Evolutionary conservation across 441 rosid genomes (phyloP).

Genomic region (Daphne laureola): DNA sequence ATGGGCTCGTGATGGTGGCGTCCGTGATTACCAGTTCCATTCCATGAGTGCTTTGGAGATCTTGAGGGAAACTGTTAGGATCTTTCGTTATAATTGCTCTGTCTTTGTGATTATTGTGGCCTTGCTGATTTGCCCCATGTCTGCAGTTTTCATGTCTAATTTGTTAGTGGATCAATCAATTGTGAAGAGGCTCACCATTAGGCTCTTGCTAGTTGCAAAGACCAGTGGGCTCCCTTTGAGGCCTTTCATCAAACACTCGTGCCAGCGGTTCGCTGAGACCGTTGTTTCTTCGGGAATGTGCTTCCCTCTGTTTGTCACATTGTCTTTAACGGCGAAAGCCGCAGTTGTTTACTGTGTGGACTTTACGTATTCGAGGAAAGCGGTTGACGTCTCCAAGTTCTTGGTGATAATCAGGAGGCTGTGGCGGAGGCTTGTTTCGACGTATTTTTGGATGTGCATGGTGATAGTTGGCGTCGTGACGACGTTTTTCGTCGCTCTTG

Average conservation of each 20-base stretch:
- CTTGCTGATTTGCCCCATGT: constrained; percentile 72
- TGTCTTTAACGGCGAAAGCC: constrained; percentile 55
- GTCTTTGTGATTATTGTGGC: constrained; percentile 57
- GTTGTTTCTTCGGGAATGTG: constrained; percentile 57
- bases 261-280: constrained; percentile 62
- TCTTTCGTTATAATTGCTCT: constrained; percentile 57
- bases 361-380: constrained; percentile 56
- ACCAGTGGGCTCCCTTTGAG: constrained; percentile 66
- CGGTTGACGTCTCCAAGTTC: constrained; percentile 43
- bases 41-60: constrained; percentile 81
- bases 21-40: constrained; percentile 27
- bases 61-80: constrained; percentile 74
- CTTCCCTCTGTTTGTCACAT: constrained; percentile 65
- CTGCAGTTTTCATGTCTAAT: constrained; percentile 60
- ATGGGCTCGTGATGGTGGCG: constrained; percentile 16
- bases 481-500: constrained; percentile 54
- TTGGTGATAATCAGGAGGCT: constrained; percentile 35
- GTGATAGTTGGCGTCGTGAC: constrained; percentile 54
- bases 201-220: constrained; percentile 58
- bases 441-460: constrained; percentile 64
- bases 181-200: constrained; percentile 45
- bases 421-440: constrained; percentile 59
- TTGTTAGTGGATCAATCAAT: constrained; percentile 59
- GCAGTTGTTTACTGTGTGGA: constrained; percentile 77
- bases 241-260: constrained; percentile 54